Percentiles rank a stretch among this genome's conserved stretches.
These are phyloP conservation scores for Neurospora tetraspora DNA, from an alignment of 495 filamentous ascomycete genomes.

Conservation along the genomic window DNA sequence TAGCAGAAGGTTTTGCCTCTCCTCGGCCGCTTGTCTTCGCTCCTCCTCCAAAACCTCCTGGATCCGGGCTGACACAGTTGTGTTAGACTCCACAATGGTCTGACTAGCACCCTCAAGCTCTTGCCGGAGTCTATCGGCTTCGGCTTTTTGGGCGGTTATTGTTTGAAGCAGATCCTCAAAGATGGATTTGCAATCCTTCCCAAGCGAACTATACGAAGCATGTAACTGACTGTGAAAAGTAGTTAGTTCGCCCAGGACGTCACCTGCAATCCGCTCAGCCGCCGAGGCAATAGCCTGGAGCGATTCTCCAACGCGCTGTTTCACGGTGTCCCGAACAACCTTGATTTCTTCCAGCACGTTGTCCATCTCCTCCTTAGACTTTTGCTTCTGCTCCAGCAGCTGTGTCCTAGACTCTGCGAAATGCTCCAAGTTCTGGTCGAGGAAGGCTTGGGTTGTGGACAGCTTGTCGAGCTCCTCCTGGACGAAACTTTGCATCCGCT, in stretches of 20 bases:
- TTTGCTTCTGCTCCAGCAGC: slow-evolving; percentile 55
- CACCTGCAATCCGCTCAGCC: slow-evolving; percentile 77
- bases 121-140: slow-evolving; percentile 59
- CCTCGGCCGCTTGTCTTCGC: slow-evolving; percentile 56
- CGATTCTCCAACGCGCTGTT: slow-evolving; percentile 73
- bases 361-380: slow-evolving; percentile 82
- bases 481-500: slow-evolving; percentile 64
- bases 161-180: slow-evolving; percentile 72
- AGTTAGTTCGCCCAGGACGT: slow-evolving; percentile 79
- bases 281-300: slow-evolving; percentile 75
- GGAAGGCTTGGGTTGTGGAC: slow-evolving; percentile 51
- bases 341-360: slow-evolving; percentile 86
- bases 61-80: slow-evolving; percentile 54
- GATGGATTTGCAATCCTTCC: slow-evolving; percentile 75
- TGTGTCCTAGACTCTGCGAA: slow-evolving; percentile 58
- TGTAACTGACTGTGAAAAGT: slow-evolving; percentile 78
- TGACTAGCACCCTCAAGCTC: slow-evolving; percentile 60
- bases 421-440: slow-evolving; percentile 53
- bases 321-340: slow-evolving; percentile 74
- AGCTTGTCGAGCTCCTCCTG: slow-evolving; percentile 59
- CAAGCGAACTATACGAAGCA: slow-evolving; percentile 74
- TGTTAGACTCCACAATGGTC: slow-evolving; percentile 54
- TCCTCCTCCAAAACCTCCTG: slow-evolving; percentile 68
- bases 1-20: slow-evolving; percentile 60
- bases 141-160: slow-evolving; percentile 64